Evolutionary conservation across 2,329 filamentous ascomycete species (phyloP), one percentile per base, ranked within the genome.

Genomic region (Trichoderma atrobrunneum): DNA sequence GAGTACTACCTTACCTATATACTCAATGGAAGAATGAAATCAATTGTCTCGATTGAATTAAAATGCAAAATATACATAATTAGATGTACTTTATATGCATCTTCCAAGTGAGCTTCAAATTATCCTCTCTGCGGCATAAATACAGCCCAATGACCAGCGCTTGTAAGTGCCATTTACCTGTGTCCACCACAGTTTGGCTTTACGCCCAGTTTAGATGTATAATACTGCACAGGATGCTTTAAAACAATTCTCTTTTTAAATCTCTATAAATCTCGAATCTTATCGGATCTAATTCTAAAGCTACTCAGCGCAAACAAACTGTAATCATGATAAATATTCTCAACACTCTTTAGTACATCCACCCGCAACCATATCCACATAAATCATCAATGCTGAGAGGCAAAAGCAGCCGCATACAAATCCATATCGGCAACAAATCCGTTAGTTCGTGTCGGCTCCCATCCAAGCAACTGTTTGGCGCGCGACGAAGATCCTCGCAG

Each of bases 401-500:
- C 73, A 73, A 73, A 72, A 28, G 73, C 71, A 34, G 71, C 67
- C 12, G 71, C 73, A 36, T 73, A 59, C 24, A 74, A 3, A 54
- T 74, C 73, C 39, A 73, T 71, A 7, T 67, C 71, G 5, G 60
- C 67, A 32, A 73, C 72, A 43, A 54, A 67, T 1, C 73, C 73
- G 7, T 68, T 67, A 28, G 67, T 51, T 24, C 68, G 63, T n/a
- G 61, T 71, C 3, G 71, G 73, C 43, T 71, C 28, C 73, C 73
- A 74, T 6, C 73, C 73, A 63, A 74, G 26, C 32, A 74, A 28
- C 6, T 74, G 73, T 62, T 65, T 73, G 2, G 73, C 73, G 5
- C 73, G 71, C 7, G 66, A 57, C 18, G 71, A 73, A 26, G 73
- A 74, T 16, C 67, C 73, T 5, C 72, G 62, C n/a, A 71, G 7